Evolutionary conservation across 78 protist species (phyloP).

Genomic region (Guillardia theta): DNA sequence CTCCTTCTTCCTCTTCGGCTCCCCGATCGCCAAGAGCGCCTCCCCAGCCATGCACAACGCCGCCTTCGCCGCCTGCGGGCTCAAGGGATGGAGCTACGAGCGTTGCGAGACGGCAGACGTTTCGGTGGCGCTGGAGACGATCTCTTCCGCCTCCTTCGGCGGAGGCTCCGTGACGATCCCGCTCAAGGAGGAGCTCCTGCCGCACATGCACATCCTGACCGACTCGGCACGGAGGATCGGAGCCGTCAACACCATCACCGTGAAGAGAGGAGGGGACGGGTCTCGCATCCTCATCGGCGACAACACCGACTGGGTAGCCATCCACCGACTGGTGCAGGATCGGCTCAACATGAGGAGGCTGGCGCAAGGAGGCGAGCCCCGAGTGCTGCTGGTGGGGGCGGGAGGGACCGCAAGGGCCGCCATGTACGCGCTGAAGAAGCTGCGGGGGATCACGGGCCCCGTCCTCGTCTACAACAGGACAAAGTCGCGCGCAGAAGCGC

Average conservation of each 20-base stretch:
- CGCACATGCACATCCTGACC: constrained; percentile 18
- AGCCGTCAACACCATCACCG: constrained; percentile 76
- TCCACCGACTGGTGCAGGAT: constrained; percentile 12
- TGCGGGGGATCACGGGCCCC: background rate
- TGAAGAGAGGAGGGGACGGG: background rate
- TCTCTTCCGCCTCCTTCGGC: background rate
- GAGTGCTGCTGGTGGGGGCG: constrained; percentile 72
- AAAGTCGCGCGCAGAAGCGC: constrained; percentile 40
- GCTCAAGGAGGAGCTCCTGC: constrained; percentile 52
- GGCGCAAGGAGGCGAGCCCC: background rate
- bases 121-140: background rate
- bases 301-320: constrained; percentile 78
- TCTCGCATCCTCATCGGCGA: constrained; percentile 52
- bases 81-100: background rate
- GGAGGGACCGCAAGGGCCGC: constrained; percentile 85
- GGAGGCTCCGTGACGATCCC: constrained; percentile 77
- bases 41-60: constrained; percentile 73
- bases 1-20: constrained; percentile 51
- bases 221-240: constrained; percentile 61
- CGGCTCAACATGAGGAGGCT: background rate
- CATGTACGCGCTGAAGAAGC: constrained; percentile 58
- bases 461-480: constrained; percentile 68
- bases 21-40: constrained; percentile 53
- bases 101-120: constrained; percentile 32
- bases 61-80: constrained; percentile 39